These are phyloP conservation scores for Tricholoma hemisulphureum DNA, from an alignment of 768 basidiomycete species.

Conservation along the genomic window DNA sequence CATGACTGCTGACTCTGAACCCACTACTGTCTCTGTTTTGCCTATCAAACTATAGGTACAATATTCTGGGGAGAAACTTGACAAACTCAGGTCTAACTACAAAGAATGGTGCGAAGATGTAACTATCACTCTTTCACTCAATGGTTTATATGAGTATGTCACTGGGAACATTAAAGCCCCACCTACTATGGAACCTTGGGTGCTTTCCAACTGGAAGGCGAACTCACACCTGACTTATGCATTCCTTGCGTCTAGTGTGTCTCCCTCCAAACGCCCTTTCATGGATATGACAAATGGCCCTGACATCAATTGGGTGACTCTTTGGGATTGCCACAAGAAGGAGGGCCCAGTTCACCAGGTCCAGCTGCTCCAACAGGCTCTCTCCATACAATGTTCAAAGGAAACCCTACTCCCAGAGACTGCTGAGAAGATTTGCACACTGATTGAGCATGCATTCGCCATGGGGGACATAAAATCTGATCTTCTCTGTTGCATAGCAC, in stretches of 20 bases:
- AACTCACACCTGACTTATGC: conserved; percentile 9
- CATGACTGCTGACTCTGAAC: not conserved
- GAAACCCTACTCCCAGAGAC: not conserved
- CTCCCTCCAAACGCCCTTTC: not conserved
- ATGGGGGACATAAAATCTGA: conserved; percentile 10
- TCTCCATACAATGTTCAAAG: not conserved
- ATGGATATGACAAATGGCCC: not conserved
- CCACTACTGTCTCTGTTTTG: not conserved
- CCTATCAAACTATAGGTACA: not conserved
- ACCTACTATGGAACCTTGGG: not conserved
- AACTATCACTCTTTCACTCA: not conserved
- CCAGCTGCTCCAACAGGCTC: conserved; percentile 12
- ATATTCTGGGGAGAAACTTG: not conserved
- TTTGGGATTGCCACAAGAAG: conserved; percentile 5
- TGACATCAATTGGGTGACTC: conserved; percentile 2
- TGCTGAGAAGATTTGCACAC: not conserved
- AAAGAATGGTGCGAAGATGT: not conserved
- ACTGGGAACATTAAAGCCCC: not conserved
- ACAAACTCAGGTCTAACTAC: not conserved
- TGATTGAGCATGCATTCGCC: conserved; percentile 9
- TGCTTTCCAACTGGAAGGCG: conserved; percentile 11
- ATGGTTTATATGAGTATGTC: not conserved
- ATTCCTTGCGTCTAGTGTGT: conserved; percentile 2
- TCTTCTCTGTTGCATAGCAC: conserved; percentile 10
- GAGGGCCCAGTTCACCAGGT: conserved; percentile 21